These are phyloP conservation scores for Nemania sp. DNA, from an alignment of 2,329 filamentous ascomycete species.

Conservation along the genomic window DNA sequence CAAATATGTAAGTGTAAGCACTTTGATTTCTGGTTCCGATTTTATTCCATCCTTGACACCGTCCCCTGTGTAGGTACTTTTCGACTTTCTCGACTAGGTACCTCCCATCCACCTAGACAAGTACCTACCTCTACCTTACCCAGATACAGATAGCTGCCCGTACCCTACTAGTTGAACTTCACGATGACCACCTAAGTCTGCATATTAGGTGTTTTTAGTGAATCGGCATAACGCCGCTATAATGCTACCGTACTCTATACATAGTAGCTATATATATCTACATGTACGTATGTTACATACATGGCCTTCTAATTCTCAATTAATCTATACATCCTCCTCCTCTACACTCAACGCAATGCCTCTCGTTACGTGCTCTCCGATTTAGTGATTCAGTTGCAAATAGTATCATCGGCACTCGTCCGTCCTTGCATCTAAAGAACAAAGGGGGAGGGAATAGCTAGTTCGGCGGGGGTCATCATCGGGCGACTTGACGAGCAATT, in stretches of 20 bases:
- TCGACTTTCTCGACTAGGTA: background rate
- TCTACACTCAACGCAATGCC: background rate
- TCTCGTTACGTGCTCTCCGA: background rate
- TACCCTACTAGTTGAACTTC: background rate
- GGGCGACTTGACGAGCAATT: background rate
- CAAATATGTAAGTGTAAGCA: constrained; percentile 1
- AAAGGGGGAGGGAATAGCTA: background rate
- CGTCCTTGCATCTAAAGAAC: background rate
- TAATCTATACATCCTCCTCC: background rate
- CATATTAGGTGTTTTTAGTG: too few relatives aligned
- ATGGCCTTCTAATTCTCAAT: background rate
- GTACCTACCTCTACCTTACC: background rate
- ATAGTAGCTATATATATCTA: background rate
- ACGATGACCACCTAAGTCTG: background rate
- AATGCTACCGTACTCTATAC: background rate
- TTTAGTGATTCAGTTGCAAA: background rate
- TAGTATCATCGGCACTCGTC: background rate
- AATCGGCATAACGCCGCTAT: background rate
- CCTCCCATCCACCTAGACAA: background rate
- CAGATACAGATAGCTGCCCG: background rate
- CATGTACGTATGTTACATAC: too few relatives aligned
- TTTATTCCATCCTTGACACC: background rate
- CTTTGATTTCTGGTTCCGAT: background rate
- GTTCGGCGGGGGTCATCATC: constrained; percentile 10
- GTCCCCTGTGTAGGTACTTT: background rate